Conservation (phyloP, 176 grass and related monocot species). For the Metroxylon sagu region DNA sequence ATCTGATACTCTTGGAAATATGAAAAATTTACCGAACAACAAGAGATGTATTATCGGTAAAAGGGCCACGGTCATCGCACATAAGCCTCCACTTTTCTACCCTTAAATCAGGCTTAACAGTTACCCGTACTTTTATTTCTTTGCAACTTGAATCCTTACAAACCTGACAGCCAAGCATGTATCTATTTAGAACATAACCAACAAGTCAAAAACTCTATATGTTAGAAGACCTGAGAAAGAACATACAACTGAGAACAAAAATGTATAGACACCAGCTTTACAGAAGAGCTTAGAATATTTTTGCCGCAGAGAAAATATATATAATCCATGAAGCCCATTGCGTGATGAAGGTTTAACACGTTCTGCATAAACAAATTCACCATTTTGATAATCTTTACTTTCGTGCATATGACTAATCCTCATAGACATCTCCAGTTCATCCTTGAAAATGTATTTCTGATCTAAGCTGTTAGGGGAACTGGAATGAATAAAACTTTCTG, state of each 20-base stretch:
- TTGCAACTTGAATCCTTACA: no score
- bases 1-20: no score
- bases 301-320: slow-evolving; percentile 22
- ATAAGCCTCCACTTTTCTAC: no score
- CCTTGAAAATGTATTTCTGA: slow-evolving; percentile 25
- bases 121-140: no score
- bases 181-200: no score
- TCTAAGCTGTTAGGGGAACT: slow-evolving; percentile 7
- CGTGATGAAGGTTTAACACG: slow-evolving; percentile 19
- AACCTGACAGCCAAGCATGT: no score
- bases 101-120: no score
- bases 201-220: no score
- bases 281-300: neutral
- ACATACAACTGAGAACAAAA: slow-evolving; percentile 43
- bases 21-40: no score
- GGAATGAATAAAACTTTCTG: slow-evolving; percentile 3
- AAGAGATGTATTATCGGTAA: no score
- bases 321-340: slow-evolving; percentile 27
- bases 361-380: slow-evolving; percentile 11
- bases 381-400: neutral
- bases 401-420: slow-evolving; percentile 9
- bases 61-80: no score
- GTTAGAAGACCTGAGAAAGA: neutral
- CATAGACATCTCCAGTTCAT: slow-evolving; percentile 34
- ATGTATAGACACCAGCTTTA: slow-evolving; percentile 22